Evolutionary conservation across 306 rosid genomes (phyloP), one percentile per base, ranked within the genome.

Genomic region (Ceratonia siliqua): DNA sequence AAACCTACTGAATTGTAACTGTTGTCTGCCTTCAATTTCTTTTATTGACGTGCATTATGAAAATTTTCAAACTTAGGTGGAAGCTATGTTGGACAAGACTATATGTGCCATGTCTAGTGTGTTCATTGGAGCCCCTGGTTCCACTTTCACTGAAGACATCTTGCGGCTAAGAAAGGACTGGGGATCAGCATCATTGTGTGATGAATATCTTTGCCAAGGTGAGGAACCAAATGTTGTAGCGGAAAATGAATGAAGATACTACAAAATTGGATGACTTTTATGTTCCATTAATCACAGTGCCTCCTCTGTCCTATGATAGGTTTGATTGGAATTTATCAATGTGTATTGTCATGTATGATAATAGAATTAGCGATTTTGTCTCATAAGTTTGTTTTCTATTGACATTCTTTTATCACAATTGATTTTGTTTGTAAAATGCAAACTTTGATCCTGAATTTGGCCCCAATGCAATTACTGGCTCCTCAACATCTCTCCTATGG

Each of bases 71-170:
- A 12, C 43, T 73, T 72, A 94, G 98, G 98, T 94, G 56, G 98
- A 94, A 83, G 97, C 98, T 52, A 94, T 94, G 98, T 62, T 94
- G 73, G 98, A 94, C 84, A 94, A 94, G 84, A 94, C 98, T n/a
- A 90, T 94, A 75, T 88, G 96, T 73, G 98, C 96, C 59, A 76
- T 94, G 97, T 85, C 98, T 17, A 88, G 82, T 9, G 96, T 89
- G 35, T 94, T 94, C 84, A 86, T 94, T 6, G 98, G 98, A 75
- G 96, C 98, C 35, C 78, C 98, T 24, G 98, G 97, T 72, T 91
- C 98, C 49, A 92, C 98, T 63, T 94, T 94, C 87, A 94, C 98
- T 0, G 97, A 90, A 80, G 98, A 94, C 83, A 94, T 94, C 68
- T 78, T 92, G 78, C 89, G 98, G 76, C 87, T 94, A 17, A 83